A percentile compares a stretch with the other conserved stretches of the same genome.
Evolutionary conservation across 2,329 filamentous ascomycete species (phyloP).

Genomic region (Moelleriella libera): DNA sequence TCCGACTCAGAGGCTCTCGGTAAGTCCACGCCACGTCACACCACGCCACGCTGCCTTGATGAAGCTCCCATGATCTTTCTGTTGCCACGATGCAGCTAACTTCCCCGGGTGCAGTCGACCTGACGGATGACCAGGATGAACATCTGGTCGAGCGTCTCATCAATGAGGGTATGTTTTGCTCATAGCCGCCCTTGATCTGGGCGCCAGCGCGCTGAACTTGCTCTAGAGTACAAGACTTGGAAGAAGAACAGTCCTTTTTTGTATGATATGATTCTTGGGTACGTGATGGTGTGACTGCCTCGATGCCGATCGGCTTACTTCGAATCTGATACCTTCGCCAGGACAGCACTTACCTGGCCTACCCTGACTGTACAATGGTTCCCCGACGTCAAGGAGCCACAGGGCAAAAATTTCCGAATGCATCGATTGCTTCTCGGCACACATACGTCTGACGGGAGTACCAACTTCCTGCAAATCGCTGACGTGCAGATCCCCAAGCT

Average conservation of each 20-base stretch:
- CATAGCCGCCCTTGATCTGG: not conserved
- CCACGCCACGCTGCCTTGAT: no score
- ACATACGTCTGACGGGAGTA: conserved; percentile 73
- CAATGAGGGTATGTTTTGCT: conserved; percentile 57
- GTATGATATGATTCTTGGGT: conserved; percentile 92
- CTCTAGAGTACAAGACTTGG: conserved; percentile 94
- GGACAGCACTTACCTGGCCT: conserved; percentile 91
- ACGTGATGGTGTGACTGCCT: conserved; percentile 3
- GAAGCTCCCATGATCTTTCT: not conserved
- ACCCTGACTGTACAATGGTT: conserved; percentile 98
- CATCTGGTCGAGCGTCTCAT: conserved; percentile 73
- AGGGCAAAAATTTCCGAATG: conserved; percentile 73
- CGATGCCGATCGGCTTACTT: no score
- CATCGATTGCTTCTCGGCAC: conserved; percentile 90
- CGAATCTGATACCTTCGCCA: conserved; percentile 11
- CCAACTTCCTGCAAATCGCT: conserved; percentile 90
- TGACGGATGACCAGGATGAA: conserved; percentile 52
- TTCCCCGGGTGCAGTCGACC: conserved; percentile 14
- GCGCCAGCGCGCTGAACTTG: not conserved
- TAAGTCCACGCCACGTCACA: conserved; percentile 7
- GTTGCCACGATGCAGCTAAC: not conserved
- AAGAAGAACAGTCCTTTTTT: conserved; percentile 99
- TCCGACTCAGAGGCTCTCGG: conserved; percentile 21
- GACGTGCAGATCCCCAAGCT: conserved; percentile 85
- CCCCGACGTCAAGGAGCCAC: conserved; percentile 78